Evolutionary conservation across 768 basidiomycete genomes (phyloP).

Genomic region (Termitomyces sp.): DNA sequence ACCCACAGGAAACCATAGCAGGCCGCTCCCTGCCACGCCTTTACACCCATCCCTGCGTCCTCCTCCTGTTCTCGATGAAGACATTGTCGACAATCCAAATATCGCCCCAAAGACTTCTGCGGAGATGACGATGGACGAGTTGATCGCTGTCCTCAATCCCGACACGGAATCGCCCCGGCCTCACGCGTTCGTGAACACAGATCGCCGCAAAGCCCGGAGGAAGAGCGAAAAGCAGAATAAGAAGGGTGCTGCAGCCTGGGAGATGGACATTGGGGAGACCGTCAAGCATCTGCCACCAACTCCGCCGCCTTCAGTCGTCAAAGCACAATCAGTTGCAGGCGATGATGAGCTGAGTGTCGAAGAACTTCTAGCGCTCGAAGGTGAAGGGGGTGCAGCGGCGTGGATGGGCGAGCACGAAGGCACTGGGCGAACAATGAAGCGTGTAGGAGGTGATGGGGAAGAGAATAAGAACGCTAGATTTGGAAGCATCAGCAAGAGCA

Average conservation of each 20-base stretch:
- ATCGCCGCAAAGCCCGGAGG: not conserved
- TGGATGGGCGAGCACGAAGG: conserved; percentile 9
- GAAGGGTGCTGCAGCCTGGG: conserved; percentile 14
- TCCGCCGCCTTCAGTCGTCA: not conserved
- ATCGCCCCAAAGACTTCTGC: not conserved
- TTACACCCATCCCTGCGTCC: conserved; percentile 6
- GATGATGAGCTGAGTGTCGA: conserved; percentile 16
- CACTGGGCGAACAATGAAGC: conserved; percentile 11
- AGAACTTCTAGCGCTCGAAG: conserved; percentile 13
- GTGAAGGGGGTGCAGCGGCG: conserved; percentile 7
- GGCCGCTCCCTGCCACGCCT: conserved; percentile 7
- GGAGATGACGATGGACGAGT: conserved; percentile 15
- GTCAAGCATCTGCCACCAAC: conserved; percentile 8
- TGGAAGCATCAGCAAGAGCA: conserved; percentile 1
- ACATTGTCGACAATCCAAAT: not conserved
- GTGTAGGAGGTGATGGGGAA: not conserved
- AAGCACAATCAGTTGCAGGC: not conserved
- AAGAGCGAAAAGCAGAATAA: not conserved
- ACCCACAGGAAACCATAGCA: not conserved
- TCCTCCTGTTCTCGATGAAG: not conserved
- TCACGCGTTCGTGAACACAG: not conserved
- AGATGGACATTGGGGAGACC: conserved; percentile 13
- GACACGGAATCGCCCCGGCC: not conserved
- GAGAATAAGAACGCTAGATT: not conserved
- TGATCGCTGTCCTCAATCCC: conserved; percentile 1